Conservation (phyloP, 139 green algal species). For the Deuterostichococcus epilithicus region DNA sequence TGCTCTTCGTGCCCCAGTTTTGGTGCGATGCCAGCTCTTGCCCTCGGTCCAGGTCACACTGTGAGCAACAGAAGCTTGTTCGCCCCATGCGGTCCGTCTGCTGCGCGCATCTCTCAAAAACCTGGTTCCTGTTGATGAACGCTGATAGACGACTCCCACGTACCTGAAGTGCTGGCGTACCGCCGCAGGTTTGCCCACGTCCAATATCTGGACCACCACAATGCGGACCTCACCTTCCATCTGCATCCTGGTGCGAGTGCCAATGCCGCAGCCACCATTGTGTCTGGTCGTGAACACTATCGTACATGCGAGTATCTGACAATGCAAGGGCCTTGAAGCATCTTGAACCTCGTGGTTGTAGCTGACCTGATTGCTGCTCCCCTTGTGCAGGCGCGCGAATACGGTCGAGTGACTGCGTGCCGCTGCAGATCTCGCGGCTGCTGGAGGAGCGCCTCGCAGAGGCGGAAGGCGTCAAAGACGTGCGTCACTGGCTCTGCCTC, state of each 20-base stretch:
- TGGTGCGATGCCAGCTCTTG: conserved; percentile 25
- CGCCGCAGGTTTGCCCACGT: conserved; percentile 20
- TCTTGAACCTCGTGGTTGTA: no score
- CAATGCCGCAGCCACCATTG: neutral
- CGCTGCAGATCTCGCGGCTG: conserved; percentile 40
- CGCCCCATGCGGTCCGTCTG: neutral
- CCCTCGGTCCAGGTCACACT: no score
- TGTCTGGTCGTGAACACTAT: neutral
- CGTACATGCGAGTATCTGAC: neutral
- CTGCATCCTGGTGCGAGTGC: neutral
- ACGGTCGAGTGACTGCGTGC: conserved; percentile 12
- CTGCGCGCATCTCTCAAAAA: neutral
- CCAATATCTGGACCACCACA: conserved; percentile 5
- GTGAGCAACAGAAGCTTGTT: neutral
- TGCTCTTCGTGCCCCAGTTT: conserved; percentile 57
- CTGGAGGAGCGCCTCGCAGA: conserved; percentile 43
- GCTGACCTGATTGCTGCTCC: no score
- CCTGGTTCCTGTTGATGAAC: neutral
- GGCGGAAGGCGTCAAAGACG: conserved; percentile 31
- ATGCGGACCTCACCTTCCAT: conserved; percentile 7
- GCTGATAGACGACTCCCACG: neutral
- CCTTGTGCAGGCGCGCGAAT: conserved; percentile 16
- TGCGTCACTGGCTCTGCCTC: conserved; percentile 49
- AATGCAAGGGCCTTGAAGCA: no score
- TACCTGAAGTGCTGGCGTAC: no score